phyloP scores from a whole-genome alignment of 2,329 filamentous ascomycete genomes.

The Nakataea oryzae region DNA sequence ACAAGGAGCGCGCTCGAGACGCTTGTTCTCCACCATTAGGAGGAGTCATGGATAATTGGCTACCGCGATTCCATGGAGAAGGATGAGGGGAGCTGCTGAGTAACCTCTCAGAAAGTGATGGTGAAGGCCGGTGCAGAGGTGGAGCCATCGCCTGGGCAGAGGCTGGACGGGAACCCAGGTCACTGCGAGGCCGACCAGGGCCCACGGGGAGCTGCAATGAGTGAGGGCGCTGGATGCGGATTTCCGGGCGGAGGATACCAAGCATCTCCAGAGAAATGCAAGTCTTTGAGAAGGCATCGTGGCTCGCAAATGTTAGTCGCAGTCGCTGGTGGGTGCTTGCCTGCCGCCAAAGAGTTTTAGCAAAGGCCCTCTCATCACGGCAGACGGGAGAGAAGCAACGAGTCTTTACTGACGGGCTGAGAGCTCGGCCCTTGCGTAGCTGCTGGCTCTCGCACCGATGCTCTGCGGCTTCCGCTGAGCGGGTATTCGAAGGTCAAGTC shows the following conservation, averaged over 20 bases:
- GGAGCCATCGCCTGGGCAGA: not conserved
- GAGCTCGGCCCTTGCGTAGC: not conserved
- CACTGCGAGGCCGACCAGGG: not conserved
- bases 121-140: not conserved
- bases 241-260: not conserved
- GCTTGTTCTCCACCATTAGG: not conserved
- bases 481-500: not conserved
- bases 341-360: not conserved
- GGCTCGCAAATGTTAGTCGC: not conserved
- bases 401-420: not conserved
- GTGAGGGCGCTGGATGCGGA: not conserved
- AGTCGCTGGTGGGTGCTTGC: not conserved
- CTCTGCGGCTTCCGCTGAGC: not conserved
- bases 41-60: not conserved
- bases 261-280: not conserved
- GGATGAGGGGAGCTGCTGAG: not conserved
- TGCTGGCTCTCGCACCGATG: not conserved
- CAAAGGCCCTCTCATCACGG: not conserved
- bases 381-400: not conserved
- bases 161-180: not conserved
- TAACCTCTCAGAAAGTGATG: not conserved
- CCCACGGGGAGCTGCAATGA: not conserved
- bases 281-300: not conserved
- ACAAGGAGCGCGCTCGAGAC: not conserved
- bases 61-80: not conserved